These are phyloP conservation scores for Lasiosphaeria hispida DNA, from an alignment of 495 filamentous ascomycete species.

Conservation along the genomic window DNA sequence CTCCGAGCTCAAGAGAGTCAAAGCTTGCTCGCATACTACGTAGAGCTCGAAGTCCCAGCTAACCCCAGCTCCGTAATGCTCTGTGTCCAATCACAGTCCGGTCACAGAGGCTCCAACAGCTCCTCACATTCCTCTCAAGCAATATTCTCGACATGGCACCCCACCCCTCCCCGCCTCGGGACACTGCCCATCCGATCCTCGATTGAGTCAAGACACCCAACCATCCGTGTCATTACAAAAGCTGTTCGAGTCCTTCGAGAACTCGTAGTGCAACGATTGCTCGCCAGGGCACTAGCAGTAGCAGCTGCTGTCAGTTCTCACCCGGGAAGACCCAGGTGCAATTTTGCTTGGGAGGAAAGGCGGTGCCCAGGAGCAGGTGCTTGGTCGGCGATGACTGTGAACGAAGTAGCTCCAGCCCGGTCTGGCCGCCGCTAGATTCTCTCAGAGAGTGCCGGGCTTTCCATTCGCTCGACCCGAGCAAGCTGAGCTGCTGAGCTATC, in stretches of 20 bases:
- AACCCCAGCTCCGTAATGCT: conserved; percentile 18
- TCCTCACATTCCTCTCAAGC: conserved; percentile 3
- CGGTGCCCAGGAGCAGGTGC: too few species aligned
- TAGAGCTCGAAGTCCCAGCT: conserved; percentile 25
- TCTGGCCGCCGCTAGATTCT: conserved; percentile 7
- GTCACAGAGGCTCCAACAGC: background rate
- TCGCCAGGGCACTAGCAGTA: background rate
- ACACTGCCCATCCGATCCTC: conserved; percentile 20
- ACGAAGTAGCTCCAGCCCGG: background rate
- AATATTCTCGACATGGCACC: conserved; percentile 13
- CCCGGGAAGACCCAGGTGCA: too few species aligned
- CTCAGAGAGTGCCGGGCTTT: too few species aligned
- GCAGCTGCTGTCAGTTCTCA: too few species aligned
- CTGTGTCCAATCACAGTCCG: conserved; percentile 22
- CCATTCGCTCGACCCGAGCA: too few species aligned
- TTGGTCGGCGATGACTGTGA: too few species aligned
- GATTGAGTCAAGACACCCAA: conserved; percentile 28
- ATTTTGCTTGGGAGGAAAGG: too few species aligned
- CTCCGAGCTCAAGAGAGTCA: too few species aligned
- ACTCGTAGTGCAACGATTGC: too few species aligned
- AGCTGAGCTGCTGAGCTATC: background rate
- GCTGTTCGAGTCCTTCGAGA: too few species aligned
- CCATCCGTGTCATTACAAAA: conserved; percentile 17
- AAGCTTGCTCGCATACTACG: too few species aligned
- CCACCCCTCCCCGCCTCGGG: conserved; percentile 21